These are phyloP conservation scores for Penicillium coffeae DNA, from an alignment of 495 filamentous ascomycete genomes.

Conservation along the genomic window DNA sequence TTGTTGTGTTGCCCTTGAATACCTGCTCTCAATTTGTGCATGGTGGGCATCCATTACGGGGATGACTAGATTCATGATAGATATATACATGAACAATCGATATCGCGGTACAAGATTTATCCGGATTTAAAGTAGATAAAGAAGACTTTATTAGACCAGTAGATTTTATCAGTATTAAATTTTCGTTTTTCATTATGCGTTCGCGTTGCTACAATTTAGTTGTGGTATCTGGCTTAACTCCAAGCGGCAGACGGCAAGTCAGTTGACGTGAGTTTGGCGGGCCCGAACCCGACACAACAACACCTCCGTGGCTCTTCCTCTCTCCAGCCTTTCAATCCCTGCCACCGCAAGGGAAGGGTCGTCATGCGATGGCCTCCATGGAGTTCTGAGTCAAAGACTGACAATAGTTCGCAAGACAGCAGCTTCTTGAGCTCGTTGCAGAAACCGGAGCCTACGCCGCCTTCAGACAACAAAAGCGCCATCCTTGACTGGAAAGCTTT, in stretches of 20 bases:
- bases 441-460: slow-evolving; percentile 9
- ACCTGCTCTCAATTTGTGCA: neutral
- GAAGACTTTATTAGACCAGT: no score
- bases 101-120: neutral
- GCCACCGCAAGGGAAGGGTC: slow-evolving; percentile 28
- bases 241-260: no score
- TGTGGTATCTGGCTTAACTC: no score
- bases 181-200: no score
- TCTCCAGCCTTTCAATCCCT: slow-evolving; percentile 7
- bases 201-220: no score
- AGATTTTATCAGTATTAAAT: no score
- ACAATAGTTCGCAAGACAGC: slow-evolving; percentile 15
- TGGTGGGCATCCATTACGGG: neutral
- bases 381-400: slow-evolving; percentile 37
- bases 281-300: slow-evolving; percentile 14
- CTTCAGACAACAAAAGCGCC: slow-evolving; percentile 10
- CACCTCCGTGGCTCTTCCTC: slow-evolving; percentile 3
- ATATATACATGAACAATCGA: neutral
- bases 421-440: slow-evolving; percentile 11
- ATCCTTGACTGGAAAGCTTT: slow-evolving; percentile 62
- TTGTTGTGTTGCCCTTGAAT: neutral
- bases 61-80: neutral
- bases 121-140: neutral
- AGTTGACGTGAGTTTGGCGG: neutral
- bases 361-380: slow-evolving; percentile 54